Percentiles rank a stretch among this genome's conserved stretches.
phyloP scores from a whole-genome alignment of 768 basidiomycete genomes.

The Coprinopsis cinerea region DNA sequence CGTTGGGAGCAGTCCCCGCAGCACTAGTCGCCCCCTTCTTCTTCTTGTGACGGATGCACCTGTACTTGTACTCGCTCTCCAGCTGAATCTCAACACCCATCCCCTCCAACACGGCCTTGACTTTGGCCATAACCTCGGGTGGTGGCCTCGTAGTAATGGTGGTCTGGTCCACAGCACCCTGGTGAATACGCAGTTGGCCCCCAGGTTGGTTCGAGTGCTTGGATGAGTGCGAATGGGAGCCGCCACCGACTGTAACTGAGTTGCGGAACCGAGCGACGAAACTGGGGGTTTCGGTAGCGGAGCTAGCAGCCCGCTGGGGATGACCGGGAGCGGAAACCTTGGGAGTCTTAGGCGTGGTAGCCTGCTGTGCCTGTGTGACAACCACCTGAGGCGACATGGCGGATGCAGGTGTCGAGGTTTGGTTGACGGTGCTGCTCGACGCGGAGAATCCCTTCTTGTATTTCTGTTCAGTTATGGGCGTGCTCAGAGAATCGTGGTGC shows the following conservation, averaged over 20 bases:
- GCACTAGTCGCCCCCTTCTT: constrained; percentile 49
- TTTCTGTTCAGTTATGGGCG: constrained; percentile 24
- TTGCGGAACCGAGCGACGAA: constrained; percentile 45
- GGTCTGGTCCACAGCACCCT: constrained; percentile 87
- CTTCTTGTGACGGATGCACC: constrained; percentile 76
- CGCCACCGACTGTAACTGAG: constrained; percentile 40
- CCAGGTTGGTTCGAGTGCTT: constrained; percentile 21
- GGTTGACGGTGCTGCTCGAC: constrained; percentile 29
- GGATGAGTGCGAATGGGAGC: neutral
- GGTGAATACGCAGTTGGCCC: constrained; percentile 70
- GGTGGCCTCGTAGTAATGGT: constrained; percentile 83
- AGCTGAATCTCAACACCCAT: constrained; percentile 89
- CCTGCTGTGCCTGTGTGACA: constrained; percentile 15
- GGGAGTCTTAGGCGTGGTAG: neutral
- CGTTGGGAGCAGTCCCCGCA: constrained; percentile 33
- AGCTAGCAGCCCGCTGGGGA: constrained; percentile 40
- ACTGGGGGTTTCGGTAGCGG: constrained; percentile 36
- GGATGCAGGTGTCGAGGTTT: constrained; percentile 16
- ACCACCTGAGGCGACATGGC: constrained; percentile 30
- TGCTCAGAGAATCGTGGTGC: constrained; percentile 16
- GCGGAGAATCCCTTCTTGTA: constrained; percentile 26
- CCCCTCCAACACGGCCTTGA: constrained; percentile 69
- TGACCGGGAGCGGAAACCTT: constrained; percentile 24
- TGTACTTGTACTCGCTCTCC: constrained; percentile 88
- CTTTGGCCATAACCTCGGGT: constrained; percentile 82